phyloP scores from a whole-genome alignment of 345 rosid species.

The Gossypium turneri region DNA sequence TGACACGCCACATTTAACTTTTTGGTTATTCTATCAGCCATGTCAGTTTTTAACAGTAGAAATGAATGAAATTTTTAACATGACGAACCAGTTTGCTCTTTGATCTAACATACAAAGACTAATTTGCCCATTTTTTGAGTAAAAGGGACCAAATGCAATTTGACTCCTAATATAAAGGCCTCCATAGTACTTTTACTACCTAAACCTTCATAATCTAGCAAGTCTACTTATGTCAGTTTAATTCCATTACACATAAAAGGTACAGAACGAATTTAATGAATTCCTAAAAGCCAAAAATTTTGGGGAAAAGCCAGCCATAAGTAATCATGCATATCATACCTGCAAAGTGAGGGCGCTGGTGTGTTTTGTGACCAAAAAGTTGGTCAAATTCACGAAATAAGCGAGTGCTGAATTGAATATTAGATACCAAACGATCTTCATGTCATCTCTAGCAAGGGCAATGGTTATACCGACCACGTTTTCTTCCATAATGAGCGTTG shows the following conservation, averaged over 20 bases:
- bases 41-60: too few relatives aligned
- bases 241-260: not conserved
- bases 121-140: too few relatives aligned
- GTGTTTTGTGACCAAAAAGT: constrained; percentile 97
- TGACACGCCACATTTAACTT: too few relatives aligned
- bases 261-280: not conserved
- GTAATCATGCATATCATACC: constrained; percentile 36
- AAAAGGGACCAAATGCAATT: too few relatives aligned
- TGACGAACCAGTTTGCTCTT: too few relatives aligned
- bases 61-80: too few relatives aligned
- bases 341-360: constrained; percentile 96
- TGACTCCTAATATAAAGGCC: too few relatives aligned
- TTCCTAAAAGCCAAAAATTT: not conserved
- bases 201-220: not conserved
- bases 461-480: constrained; percentile 92
- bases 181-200: too few relatives aligned
- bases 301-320: not conserved
- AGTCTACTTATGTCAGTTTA: not conserved
- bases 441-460: constrained; percentile 92
- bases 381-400: constrained; percentile 92
- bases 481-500: constrained; percentile 88
- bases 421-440: constrained; percentile 85
- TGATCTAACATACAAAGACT: too few relatives aligned
- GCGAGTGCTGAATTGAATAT: constrained; percentile 93
- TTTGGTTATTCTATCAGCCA: too few relatives aligned